Conservation (phyloP, 192 early-diverging fungal species). For the Chytriomyces confervae region DNA sequence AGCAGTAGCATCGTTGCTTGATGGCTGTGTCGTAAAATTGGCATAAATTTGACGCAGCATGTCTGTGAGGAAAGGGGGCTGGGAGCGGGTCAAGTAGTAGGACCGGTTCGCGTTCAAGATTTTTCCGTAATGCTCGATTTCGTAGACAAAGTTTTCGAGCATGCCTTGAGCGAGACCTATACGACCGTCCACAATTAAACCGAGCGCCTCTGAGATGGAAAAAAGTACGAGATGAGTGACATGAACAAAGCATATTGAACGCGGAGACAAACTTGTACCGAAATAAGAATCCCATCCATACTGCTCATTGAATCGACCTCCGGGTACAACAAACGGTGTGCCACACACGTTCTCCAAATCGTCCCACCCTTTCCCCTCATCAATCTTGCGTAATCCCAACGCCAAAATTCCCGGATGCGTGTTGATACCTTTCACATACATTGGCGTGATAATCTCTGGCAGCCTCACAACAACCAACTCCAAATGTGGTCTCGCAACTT, state of each 20-base stretch:
- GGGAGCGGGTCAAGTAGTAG: constrained; percentile 95
- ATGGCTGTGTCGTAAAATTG: constrained; percentile 52
- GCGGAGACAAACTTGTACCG: background rate
- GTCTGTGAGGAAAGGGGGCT: constrained; percentile 98
- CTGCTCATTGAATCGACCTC: constrained; percentile 99
- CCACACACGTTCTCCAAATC: constrained; percentile 45
- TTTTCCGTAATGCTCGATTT: constrained; percentile 98
- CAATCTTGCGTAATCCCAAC: constrained; percentile 64
- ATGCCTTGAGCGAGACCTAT: constrained; percentile 87
- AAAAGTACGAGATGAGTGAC: no score
- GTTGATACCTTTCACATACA: constrained; percentile 92
- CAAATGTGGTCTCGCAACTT: constrained; percentile 61
- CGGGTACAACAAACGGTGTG: constrained; percentile 95
- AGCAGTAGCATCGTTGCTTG: constrained; percentile 24
- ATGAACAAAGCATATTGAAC: background rate
- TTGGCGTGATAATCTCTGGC: constrained; percentile 83
- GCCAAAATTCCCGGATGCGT: constrained; percentile 87
- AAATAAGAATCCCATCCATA: constrained; percentile 90
- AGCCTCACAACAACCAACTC: constrained; percentile 79
- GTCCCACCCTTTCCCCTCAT: constrained; percentile 16
- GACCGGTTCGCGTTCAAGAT: constrained; percentile 98
- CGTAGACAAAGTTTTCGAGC: constrained; percentile 97
- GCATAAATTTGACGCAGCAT: constrained; percentile 87
- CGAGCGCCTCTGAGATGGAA: constrained; percentile 68
- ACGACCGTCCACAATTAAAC: constrained; percentile 84